Conservation (phyloP, 768 basidiomycete species). For the Lactarius sp. region DNA sequence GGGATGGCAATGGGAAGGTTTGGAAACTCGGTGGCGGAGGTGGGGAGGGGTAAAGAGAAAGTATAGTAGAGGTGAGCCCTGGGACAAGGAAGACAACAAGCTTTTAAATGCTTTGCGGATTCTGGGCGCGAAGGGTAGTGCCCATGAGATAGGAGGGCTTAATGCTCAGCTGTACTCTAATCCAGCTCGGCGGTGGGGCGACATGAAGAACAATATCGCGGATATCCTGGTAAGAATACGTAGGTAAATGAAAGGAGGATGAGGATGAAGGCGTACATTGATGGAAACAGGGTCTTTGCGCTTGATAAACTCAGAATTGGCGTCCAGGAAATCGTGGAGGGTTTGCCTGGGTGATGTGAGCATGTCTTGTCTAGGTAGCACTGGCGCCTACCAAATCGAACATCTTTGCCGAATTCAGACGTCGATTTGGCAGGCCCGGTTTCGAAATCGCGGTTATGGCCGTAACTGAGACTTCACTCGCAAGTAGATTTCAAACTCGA, state of each 20-base stretch:
- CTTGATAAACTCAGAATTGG: conserved; percentile 67
- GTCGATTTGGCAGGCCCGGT: too few relatives aligned
- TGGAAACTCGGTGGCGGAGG: conserved; percentile 55
- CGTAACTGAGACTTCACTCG: too few relatives aligned
- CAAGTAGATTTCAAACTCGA: too few relatives aligned
- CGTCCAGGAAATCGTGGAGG: conserved; percentile 79
- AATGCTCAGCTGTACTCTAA: conserved; percentile 65
- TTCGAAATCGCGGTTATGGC: too few relatives aligned
- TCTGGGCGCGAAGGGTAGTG: conserved; percentile 40
- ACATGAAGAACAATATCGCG: conserved; percentile 83
- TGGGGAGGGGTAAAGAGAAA: too few relatives aligned
- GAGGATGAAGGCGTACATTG: conserved; percentile 46
- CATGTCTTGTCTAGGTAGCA: too few relatives aligned
- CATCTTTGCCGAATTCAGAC: too few relatives aligned
- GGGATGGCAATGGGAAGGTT: conserved; percentile 49
- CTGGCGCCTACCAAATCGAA: too few relatives aligned
- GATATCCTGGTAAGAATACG: conserved; percentile 81
- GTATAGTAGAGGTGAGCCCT: conserved; percentile 73
- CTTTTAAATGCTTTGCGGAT: conserved; percentile 66
- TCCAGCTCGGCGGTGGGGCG: conserved; percentile 79
- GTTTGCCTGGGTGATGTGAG: conserved; percentile 40
- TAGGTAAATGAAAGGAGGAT: too few relatives aligned
- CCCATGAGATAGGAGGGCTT: not conserved
- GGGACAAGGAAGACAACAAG: conserved; percentile 79
- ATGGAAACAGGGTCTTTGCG: conserved; percentile 74